These are phyloP conservation scores for Panicum virgatum DNA, from an alignment of 202 grass and related monocot species.

Conservation along the genomic window DNA sequence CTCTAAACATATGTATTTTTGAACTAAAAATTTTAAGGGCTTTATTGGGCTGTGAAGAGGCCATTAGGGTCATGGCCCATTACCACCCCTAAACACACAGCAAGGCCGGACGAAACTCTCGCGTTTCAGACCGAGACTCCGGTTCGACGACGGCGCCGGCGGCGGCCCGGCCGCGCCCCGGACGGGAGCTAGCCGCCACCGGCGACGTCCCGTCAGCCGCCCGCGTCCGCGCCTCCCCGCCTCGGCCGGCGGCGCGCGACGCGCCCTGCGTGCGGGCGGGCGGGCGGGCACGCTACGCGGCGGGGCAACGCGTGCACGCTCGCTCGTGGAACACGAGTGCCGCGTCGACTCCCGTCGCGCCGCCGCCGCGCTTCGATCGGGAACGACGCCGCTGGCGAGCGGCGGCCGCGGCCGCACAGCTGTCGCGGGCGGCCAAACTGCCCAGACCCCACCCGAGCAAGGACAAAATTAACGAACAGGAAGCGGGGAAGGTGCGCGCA, in stretches of 20 bases:
- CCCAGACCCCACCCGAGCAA: too few relatives aligned
- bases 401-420: too few relatives aligned
- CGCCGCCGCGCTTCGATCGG: background rate
- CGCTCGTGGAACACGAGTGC: background rate
- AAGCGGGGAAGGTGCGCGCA: background rate
- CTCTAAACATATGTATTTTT: too few relatives aligned
- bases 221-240: too few relatives aligned
- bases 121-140: background rate
- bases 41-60: too few relatives aligned
- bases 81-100: background rate
- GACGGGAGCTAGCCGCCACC: background rate
- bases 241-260: too few relatives aligned
- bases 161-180: too few relatives aligned
- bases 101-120: background rate
- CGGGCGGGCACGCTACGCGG: too few relatives aligned
- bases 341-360: background rate
- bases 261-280: too few relatives aligned
- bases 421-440: background rate
- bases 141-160: too few relatives aligned
- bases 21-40: too few relatives aligned
- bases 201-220: background rate
- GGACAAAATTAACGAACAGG: background rate
- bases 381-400: background rate
- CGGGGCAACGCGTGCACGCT: background rate
- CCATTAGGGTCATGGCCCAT: too few relatives aligned